phyloP scores from a whole-genome alignment of 1,284 basidiomycete genomes.

The Clitocybe nebularis region DNA sequence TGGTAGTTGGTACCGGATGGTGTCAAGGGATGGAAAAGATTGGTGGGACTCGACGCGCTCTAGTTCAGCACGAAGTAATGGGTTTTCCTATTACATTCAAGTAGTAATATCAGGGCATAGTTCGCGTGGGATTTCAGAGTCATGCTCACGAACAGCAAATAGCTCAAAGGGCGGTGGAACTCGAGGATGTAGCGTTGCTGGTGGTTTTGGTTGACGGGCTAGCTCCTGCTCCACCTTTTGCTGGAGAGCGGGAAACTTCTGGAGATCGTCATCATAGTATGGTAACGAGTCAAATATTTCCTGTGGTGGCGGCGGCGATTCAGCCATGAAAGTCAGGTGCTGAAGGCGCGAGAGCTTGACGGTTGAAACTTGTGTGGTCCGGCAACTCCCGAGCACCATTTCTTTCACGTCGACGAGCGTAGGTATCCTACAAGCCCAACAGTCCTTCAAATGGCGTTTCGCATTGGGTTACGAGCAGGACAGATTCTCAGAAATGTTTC shows the following conservation, averaged over 20 bases:
- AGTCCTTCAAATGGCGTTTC: constrained; percentile 45
- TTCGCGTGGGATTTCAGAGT: constrained; percentile 8
- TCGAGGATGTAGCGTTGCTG: constrained; percentile 58
- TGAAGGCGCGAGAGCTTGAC: constrained; percentile 1
- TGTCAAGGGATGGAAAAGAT: constrained; percentile 74
- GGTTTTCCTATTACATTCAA: constrained; percentile 45
- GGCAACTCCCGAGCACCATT: constrained; percentile 32
- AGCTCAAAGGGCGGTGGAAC: constrained; percentile 67
- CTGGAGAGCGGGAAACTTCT: constrained; percentile 66
- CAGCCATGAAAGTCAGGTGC: constrained; percentile 15
- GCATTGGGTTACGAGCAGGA: constrained; percentile 40
- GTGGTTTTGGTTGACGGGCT: constrained; percentile 59
- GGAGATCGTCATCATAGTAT: constrained; percentile 93
- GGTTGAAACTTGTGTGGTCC: constrained; percentile 21
- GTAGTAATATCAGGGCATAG: constrained; percentile 6
- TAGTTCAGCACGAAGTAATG: constrained; percentile 69
- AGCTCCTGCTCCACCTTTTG: constrained; percentile 73
- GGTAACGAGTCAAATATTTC: constrained; percentile 82
- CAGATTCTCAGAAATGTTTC: constrained; percentile 32
- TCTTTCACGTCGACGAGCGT: no score
- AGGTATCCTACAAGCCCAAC: constrained; percentile 7
- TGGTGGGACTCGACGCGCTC: constrained; percentile 69
- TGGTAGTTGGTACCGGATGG: constrained; percentile 76
- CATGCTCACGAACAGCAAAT: constrained; percentile 67
- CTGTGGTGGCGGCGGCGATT: constrained; percentile 13